Evolutionary conservation across 2,329 filamentous ascomycete genomes (phyloP).

Genomic region (Metarhizium robertsii): DNA sequence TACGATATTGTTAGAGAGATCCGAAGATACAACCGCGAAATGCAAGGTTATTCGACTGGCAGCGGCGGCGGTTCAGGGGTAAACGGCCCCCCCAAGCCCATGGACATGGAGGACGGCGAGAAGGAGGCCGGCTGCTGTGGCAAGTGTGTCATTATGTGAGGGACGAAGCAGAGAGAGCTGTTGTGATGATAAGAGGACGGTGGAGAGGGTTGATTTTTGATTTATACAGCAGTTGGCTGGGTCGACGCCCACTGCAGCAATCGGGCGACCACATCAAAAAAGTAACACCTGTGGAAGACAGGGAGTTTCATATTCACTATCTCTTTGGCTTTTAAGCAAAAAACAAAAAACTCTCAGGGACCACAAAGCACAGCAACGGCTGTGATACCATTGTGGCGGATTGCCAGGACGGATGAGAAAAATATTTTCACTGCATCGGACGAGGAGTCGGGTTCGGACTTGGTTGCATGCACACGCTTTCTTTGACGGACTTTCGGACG

Average conservation of each 20-base stretch:
- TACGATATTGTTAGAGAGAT: conserved; percentile 98
- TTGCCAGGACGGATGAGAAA: conserved; percentile 11
- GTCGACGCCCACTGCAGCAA: not conserved
- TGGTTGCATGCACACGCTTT: conserved; percentile 14
- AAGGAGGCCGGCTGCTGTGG: conserved; percentile 70
- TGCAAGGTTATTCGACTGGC: conserved; percentile 74
- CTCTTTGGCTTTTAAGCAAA: not conserved
- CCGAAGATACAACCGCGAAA: conserved; percentile 95
- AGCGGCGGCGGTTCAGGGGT: conserved; percentile 55
- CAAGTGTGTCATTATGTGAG: conserved; percentile 82
- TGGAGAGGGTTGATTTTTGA: not conserved
- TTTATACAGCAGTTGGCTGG: not conserved
- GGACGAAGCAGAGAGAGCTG: not conserved
- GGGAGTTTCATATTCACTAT: not conserved
- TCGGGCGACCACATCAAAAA: not conserved
- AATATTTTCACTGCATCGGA: conserved; percentile 26
- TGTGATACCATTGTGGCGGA: conserved; percentile 2
- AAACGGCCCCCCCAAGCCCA: conserved; percentile 57
- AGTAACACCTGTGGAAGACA: not conserved
- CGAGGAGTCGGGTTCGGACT: conserved; percentile 29
- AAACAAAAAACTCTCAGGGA: not conserved
- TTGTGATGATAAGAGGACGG: not conserved
- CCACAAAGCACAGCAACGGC: conserved; percentile 3
- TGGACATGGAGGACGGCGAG: conserved; percentile 67
- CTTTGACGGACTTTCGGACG: conserved; percentile 5